Base-by-base conservation (phyloP, 2,329 filamentous ascomycete genomes). In the Botryotinia globosa region DNA sequence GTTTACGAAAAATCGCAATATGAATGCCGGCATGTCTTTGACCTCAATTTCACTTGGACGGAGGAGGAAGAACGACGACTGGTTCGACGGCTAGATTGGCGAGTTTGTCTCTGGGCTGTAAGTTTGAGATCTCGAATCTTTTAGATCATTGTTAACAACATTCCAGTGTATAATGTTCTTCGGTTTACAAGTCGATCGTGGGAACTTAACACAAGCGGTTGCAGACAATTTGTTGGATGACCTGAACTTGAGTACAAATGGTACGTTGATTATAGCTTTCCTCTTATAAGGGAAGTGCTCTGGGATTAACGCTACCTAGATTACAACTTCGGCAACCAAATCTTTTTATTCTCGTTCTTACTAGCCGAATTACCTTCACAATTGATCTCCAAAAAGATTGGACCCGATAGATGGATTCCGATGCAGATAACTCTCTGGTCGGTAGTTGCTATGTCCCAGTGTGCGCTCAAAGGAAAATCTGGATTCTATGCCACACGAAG, bases 151-250 rank as follows among this genome's bases (percentile, higher is more conserved):
- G n/a, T 20, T 71, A 8, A 71, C 20, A 39, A 42, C 88, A 88
- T 89, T 89, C 10, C 14, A 89, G 70, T 89, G 87, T 73, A 73
- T 89, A 42, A 89, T 89, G 79, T 90, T 90, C 78, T 89, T 90
- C 74, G 87, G 85, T 3, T 82, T 90, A 6, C 87, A 90, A 74
- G 82, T 90, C 37, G 88, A 90, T 78, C 83, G 89, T 34, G 86
- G 86, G 32, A 91, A 91, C 77, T 82, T 90, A 16, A 73, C 75
- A 7, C 88, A 89, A 77, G 89, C 88, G 8, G 81, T 88, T 25
- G 87, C 87, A 0, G 88, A 90, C 78, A 89, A 88, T 73, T 85
- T 91, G 81, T 81, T 91, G 3, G 82, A 80, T 75, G 89, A 89
- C 63, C 78, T 85, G 12, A 75, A 79, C 7, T 73, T 87, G 72